These are phyloP conservation scores for Russula compacta DNA, from an alignment of 768 basidiomycete genomes.

Conservation along the genomic window DNA sequence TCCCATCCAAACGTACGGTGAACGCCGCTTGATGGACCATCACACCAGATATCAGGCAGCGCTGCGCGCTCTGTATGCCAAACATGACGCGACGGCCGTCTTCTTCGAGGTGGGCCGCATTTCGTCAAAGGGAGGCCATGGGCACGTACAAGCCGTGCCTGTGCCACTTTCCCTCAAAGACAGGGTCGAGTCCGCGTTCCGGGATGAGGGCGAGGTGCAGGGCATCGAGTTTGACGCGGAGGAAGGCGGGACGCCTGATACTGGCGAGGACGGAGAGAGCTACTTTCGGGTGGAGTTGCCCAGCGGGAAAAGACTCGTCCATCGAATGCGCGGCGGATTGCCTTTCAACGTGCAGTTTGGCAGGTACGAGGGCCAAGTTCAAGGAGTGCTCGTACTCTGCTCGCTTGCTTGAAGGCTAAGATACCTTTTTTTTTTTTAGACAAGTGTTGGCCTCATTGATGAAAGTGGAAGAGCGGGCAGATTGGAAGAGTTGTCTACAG, in stretches of 20 bases:
- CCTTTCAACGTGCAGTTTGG: conserved; percentile 92
- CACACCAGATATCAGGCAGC: conserved; percentile 64
- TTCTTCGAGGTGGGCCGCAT: conserved; percentile 84
- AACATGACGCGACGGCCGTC: conserved; percentile 58
- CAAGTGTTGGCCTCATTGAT: conserved; percentile 75
- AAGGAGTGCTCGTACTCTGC: not conserved
- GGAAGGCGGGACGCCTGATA: conserved; percentile 47
- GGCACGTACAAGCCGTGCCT: conserved; percentile 84
- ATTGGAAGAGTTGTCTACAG: conserved; percentile 87
- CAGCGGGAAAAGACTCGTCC: conserved; percentile 75
- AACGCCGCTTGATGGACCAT: not conserved
- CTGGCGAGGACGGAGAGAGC: conserved; percentile 47
- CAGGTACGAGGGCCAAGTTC: conserved; percentile 45
- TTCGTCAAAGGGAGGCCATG: conserved; percentile 83
- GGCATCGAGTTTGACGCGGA: conserved; percentile 74
- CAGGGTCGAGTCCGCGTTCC: conserved; percentile 63
- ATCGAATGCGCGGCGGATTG: conserved; percentile 66
- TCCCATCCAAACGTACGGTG: not conserved
- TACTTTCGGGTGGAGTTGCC: conserved; percentile 93
- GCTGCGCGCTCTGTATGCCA: conserved; percentile 61
- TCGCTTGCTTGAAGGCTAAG: not conserved
- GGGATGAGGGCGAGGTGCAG: conserved; percentile 51
- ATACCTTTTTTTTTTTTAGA: conserved; percentile 36
- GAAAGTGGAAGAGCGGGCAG: conserved; percentile 65
- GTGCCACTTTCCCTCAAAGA: conserved; percentile 55